Evolutionary conservation across 768 basidiomycete genomes (phyloP), one percentile per base, ranked within the genome.

Genomic region (Phanerodontia chrysosporium): DNA sequence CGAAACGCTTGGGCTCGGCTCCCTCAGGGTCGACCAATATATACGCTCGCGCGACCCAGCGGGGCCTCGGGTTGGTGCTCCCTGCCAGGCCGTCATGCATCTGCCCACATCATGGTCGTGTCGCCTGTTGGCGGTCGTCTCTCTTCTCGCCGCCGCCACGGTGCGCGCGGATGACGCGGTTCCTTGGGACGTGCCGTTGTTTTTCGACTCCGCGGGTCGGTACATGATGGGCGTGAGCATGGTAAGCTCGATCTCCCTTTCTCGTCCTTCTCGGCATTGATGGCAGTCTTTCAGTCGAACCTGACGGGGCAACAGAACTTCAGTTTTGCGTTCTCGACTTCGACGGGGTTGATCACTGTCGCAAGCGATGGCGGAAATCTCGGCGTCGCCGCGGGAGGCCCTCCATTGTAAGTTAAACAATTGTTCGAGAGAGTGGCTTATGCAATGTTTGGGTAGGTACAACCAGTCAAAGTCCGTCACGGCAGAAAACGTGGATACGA

Each of bases 291-390:
- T 39, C n/a, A 58, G 53, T 49, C 32, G 9, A 28, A 45, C 9
- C 22, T 4, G 22, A 48, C n/a, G 3, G 39, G 44, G 22, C 13
- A 7, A 3, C 52, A 55, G 21, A 55, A 55, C 18, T 36, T 55
- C 42, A 46, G 30, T 28, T 55, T 55, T 24, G 49, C 52, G 53
- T 44, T 59, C 30, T 59, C 58, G 14, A 59, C 58, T 14, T 30
- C 44, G n/a, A 59, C 58, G 2, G 58, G 58, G 3, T 9, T 55
- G 4, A 48, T 32, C n/a, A 55, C 30, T 44, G 45, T 55, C 42
- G 52, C 49, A 2, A 29, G 48, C 4, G 24, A 29, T 2, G 48
- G 48, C 13, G 51, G 45, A 16, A 25, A 5, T 28, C 25, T 44
- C 21, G 30, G 22, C 6, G 16, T n/a, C 12, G 57, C 49, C 3